These are phyloP conservation scores for Clavispora fructus DNA, from an alignment of 805 yeast species.

Conservation along the genomic window DNA sequence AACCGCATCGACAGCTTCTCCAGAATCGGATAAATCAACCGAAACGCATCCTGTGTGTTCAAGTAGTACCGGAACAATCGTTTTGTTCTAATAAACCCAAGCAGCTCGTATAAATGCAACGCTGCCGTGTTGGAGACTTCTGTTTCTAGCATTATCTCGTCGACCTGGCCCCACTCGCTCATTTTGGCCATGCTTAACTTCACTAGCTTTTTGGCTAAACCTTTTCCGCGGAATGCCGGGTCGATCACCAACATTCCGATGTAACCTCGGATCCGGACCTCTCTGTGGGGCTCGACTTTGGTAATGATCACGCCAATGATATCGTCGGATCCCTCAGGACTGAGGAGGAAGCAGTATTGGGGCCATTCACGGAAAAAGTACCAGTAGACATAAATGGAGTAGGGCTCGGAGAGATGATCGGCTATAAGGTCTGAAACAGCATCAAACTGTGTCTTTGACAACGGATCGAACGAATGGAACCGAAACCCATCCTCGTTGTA, in stretches of 20 bases:
- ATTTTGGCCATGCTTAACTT: conserved; percentile 56
- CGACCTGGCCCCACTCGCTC: conserved; percentile 58
- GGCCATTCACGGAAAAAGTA: conserved; percentile 93
- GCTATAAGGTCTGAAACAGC: conserved; percentile 56
- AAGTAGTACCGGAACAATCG: conserved; percentile 82
- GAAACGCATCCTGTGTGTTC: conserved; percentile 89
- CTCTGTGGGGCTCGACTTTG: conserved; percentile 72
- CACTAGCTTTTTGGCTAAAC: conserved; percentile 76
- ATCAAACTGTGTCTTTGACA: conserved; percentile 34
- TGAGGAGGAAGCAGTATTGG: conserved; percentile 65
- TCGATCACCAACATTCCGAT: conserved; percentile 95
- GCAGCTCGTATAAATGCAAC: conserved; percentile 58
- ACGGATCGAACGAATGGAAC: conserved; percentile 11
- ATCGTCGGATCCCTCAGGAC: conserved; percentile 24
- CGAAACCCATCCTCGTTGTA: conserved; percentile 10
- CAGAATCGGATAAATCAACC: conserved; percentile 77
- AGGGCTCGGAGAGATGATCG: conserved; percentile 84
- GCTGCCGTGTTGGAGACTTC: conserved; percentile 80
- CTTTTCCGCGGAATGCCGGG: conserved; percentile 62
- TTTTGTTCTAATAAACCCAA: conserved; percentile 72
- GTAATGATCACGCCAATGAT: conserved; percentile 84
- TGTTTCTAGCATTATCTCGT: conserved; percentile 90
- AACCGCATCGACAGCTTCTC: conserved; percentile 45
- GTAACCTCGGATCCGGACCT: conserved; percentile 75
- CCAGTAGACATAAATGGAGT: conserved; percentile 87